These are phyloP conservation scores for Candida sojae DNA, from an alignment of 1,139 yeast species.

Conservation along the genomic window DNA sequence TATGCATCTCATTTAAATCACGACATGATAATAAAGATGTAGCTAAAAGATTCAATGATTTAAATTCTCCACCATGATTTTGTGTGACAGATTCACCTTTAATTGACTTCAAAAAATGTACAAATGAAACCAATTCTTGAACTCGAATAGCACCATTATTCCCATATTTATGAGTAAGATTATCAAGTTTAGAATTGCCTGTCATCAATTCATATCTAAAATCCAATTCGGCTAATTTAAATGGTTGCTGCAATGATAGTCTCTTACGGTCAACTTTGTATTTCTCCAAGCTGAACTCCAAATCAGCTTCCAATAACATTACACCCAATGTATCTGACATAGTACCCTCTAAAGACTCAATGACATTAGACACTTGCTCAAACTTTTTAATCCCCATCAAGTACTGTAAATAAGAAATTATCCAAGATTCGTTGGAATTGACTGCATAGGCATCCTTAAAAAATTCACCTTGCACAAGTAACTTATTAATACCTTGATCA, in stretches of 20 bases:
- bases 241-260: constrained; percentile 13
- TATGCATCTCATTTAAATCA: constrained; percentile 19
- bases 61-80: constrained; percentile 4
- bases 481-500: constrained; percentile 2
- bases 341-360: constrained; percentile 9
- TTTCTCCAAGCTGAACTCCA: constrained; percentile 10
- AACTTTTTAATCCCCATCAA: constrained; percentile 16
- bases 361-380: constrained; percentile 11
- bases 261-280: constrained; percentile 8
- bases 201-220: constrained; percentile 22
- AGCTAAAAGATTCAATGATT: constrained; percentile 12
- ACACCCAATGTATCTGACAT: constrained; percentile 6
- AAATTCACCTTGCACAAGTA: constrained; percentile 10
- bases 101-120: constrained; percentile 23
- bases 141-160: constrained; percentile 14
- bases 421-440: constrained; percentile 20
- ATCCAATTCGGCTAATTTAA: constrained; percentile 20
- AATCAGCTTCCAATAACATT: constrained; percentile 12
- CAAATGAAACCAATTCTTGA: constrained; percentile 20
- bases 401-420: constrained; percentile 18
- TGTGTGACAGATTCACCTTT: constrained; percentile 6
- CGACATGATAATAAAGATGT: constrained; percentile 10
- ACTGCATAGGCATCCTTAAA: constrained; percentile 7
- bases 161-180: constrained; percentile 16
- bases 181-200: constrained; percentile 14